These are phyloP conservation scores for Cyamopsis tetragonoloba DNA, from an alignment of 306 rosid genomes.

Conservation along the genomic window DNA sequence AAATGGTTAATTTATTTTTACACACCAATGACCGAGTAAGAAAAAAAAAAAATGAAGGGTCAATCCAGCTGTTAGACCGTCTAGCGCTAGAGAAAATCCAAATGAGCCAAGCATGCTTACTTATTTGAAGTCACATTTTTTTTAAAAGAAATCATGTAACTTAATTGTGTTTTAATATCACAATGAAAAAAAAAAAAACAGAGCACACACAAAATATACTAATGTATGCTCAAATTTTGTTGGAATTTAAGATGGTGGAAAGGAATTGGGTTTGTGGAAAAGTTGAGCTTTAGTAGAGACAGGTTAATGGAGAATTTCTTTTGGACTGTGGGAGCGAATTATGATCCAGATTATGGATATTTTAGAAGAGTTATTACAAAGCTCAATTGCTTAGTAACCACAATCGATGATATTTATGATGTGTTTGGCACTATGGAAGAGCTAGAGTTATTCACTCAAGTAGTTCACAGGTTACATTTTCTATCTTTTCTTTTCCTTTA, in stretches of 20 bases:
- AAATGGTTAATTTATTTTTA: too few relatives aligned
- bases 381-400: background rate
- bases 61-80: too few relatives aligned
- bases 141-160: too few relatives aligned
- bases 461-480: constrained; percentile 10
- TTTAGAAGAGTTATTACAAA: background rate
- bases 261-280: background rate
- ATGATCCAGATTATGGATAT: background rate
- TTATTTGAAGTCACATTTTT: too few relatives aligned
- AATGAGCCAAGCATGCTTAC: too few relatives aligned
- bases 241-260: constrained; percentile 22
- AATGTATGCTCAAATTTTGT: background rate
- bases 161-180: too few relatives aligned
- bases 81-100: too few relatives aligned
- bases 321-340: constrained; percentile 11
- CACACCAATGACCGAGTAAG: too few relatives aligned
- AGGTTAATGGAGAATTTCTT: constrained; percentile 11
- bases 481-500: too few relatives aligned
- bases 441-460: constrained; percentile 13
- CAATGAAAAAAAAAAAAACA: too few relatives aligned
- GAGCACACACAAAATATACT: too few relatives aligned
- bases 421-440: constrained; percentile 16
- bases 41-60: too few relatives aligned
- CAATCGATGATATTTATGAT: constrained; percentile 24
- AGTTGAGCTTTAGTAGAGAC: constrained; percentile 15